Base-by-base conservation (phyloP, 169 alveolate genomes). In the Plasmodium knowlesi region DNA sequence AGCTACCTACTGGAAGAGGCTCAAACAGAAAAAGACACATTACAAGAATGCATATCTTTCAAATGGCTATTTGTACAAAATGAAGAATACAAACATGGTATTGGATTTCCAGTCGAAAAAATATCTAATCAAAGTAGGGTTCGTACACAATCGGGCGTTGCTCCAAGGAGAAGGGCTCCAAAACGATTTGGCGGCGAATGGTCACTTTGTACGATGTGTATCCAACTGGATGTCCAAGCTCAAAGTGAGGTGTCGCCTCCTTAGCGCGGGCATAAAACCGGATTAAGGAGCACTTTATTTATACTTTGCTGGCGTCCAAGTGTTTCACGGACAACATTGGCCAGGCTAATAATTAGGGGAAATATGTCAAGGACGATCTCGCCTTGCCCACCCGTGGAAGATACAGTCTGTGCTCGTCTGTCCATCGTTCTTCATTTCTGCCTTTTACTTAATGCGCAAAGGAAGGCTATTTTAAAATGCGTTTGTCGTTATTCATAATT, bases 21-120 rank as follows among this genome's bases (percentile, higher is more conserved):
- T 22, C 28, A 83, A 53, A 70, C 37, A 53, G 43, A 78, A 88
- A 88, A 73, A n/a, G 34, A 76, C 16, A n/a, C 70, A 39, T 41
- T 61, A 78, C 70, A 88, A 79, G 79, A 88, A 78, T 73, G n/a
- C 19, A 37, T 88, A 57, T 34, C 80, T 88, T 61, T 88, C 94
- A 22, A 79, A 88, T 88, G 94, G 94, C 19, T 88, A 88, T 19
- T 61, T 88, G 94, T 88, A 88, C 70, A 88, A 88, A 80, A 39
- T 79, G 22, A 88, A 61, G 50, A 79, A 88, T 37, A 25, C 88
- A 88, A 79, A 88, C 34, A 25, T 37, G 41, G 30, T 61, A 50
- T 25, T 28, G 43, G 82, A 61, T 61, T 73, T 78, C 82, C 82
- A 46, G 46, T 53, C 39, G 82, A 61, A 41, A 5, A 88, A 78